phyloP scores from a whole-genome alignment of 306 rosid genomes.

The Begonia fuchsioides region DNA sequence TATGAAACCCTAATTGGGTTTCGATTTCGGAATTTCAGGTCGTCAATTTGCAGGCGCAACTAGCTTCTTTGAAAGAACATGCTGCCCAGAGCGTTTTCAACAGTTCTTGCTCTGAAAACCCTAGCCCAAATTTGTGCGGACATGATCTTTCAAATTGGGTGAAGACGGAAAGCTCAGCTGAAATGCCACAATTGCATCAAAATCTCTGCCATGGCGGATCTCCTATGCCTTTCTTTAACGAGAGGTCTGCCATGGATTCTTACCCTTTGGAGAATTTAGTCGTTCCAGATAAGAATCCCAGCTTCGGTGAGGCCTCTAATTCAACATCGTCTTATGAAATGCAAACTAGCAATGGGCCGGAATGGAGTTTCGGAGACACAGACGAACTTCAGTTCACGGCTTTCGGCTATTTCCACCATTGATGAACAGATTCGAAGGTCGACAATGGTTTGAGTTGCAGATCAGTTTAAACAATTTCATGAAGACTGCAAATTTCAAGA shows the following conservation, averaged over 20 bases:
- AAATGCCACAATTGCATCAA: constrained; percentile 23
- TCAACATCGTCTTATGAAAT: constrained; percentile 43
- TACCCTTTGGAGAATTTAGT: constrained; percentile 33
- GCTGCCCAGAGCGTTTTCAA: constrained; percentile 39
- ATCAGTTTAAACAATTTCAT: neutral
- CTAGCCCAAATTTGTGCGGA: constrained; percentile 29
- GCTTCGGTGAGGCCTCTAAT: constrained; percentile 51
- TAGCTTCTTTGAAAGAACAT: constrained; percentile 73
- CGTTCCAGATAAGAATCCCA: constrained; percentile 34
- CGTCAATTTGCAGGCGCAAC: constrained; percentile 75
- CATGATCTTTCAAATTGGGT: constrained; percentile 49
- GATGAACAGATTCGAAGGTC: neutral
- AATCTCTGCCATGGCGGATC: constrained; percentile 18
- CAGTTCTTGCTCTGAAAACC: constrained; percentile 30
- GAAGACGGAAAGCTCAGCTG: constrained; percentile 24
- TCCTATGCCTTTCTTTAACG: constrained; percentile 25
- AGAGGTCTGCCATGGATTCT: constrained; percentile 18
- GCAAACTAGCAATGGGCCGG: constrained; percentile 31
- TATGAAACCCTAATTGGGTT: constrained; percentile 1
- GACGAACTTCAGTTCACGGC: constrained; percentile 61
- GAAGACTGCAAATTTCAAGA: constrained; percentile 12
- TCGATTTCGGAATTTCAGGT: constrained; percentile 35
- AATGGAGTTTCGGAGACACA: constrained; percentile 41
- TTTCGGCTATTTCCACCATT: constrained; percentile 37
- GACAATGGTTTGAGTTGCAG: neutral